These are phyloP conservation scores for Yamadazyma endophytica DNA, from an alignment of 805 yeast genomes.

Conservation along the genomic window DNA sequence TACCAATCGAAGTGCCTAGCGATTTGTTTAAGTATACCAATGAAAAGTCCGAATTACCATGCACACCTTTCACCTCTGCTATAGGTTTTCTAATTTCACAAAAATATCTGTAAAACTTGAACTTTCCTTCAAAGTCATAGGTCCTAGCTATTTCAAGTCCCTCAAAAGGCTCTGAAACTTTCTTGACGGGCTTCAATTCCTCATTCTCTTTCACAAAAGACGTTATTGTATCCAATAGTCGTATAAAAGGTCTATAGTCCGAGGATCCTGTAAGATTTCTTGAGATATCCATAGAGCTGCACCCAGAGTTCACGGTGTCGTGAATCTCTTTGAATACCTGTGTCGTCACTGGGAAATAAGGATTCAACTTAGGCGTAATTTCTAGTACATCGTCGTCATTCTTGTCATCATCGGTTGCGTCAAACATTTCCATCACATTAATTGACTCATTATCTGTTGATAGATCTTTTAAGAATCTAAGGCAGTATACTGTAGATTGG, in stretches of 20 bases:
- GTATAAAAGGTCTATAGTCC: constrained; percentile 49
- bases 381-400: constrained; percentile 15
- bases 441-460: constrained; percentile 31
- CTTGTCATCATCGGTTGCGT: constrained; percentile 19
- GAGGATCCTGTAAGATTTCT: constrained; percentile 49
- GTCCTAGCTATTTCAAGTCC: constrained; percentile 46
- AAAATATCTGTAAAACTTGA: constrained; percentile 63
- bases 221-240: constrained; percentile 47
- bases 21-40: constrained; percentile 11
- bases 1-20: constrained; percentile 17
- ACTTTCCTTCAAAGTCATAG: constrained; percentile 70
- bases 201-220: constrained; percentile 31
- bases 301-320: constrained; percentile 44
- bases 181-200: constrained; percentile 20
- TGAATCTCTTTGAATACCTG: constrained; percentile 55
- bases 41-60: neutral
- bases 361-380: constrained; percentile 39
- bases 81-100: too few relatives aligned
- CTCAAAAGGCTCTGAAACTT: constrained; percentile 24
- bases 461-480: constrained; percentile 41
- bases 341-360: constrained; percentile 57
- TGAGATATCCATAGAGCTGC: constrained; percentile 54
- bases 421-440: constrained; percentile 12
- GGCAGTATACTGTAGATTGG: constrained; percentile 16
- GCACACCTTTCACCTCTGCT: neutral